Conservation (phyloP, 2,329 filamentous ascomycete genomes). For the Paraphoma sp. region DNA sequence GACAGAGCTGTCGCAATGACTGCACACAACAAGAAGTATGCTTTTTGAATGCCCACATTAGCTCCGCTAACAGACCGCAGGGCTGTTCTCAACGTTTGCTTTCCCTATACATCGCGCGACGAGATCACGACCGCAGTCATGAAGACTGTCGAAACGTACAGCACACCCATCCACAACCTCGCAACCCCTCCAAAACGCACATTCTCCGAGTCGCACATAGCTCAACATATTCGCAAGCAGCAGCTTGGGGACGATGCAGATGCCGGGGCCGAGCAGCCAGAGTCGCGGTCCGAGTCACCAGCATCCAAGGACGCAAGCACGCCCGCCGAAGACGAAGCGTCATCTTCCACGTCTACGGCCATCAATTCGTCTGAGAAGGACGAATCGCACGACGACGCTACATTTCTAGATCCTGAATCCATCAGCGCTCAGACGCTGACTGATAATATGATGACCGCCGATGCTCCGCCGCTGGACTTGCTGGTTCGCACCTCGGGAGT, state of each 20-base stretch:
- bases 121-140: constrained; percentile 93
- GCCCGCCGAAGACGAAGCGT: constrained; percentile 34
- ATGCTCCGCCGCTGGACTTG: constrained; percentile 86
- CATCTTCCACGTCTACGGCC: constrained; percentile 48
- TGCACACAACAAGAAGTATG: constrained; percentile 79
- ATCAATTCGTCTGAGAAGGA: constrained; percentile 45
- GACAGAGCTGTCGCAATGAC: constrained; percentile 87
- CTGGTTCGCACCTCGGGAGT: constrained; percentile 93
- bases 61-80: constrained; percentile 37
- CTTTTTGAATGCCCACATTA: background rate
- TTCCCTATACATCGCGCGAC: constrained; percentile 94
- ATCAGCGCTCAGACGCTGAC: constrained; percentile 85
- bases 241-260: constrained; percentile 51
- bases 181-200: constrained; percentile 65
- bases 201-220: constrained; percentile 88
- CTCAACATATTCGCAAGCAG: constrained; percentile 74
- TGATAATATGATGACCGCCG: constrained; percentile 85
- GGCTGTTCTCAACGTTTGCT: constrained; percentile 89
- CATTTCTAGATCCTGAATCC: constrained; percentile 76
- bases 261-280: constrained; percentile 31
- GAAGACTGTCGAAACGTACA: constrained; percentile 86
- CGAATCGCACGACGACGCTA: constrained; percentile 22
- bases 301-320: constrained; percentile 42
- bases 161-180: constrained; percentile 67
- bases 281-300: constrained; percentile 42